These are phyloP conservation scores for Colletotrichum sp. DNA, from an alignment of 2,329 filamentous ascomycete genomes.

Conservation along the genomic window DNA sequence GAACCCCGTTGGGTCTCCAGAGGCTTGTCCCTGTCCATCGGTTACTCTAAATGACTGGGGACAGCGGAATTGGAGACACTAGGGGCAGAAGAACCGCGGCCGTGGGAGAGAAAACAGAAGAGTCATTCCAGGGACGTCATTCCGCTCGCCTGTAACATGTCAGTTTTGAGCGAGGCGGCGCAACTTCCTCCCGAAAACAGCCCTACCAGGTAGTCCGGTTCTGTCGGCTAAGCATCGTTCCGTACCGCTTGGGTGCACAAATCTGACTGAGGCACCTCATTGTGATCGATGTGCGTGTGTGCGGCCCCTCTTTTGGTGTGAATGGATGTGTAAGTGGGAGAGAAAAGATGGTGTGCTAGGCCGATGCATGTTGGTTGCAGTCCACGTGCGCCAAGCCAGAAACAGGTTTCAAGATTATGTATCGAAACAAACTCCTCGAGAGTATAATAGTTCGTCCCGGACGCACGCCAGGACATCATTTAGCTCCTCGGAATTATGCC, in stretches of 20 bases:
- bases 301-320: neutral
- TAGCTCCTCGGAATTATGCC: neutral
- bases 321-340: neutral
- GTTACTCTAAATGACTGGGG: neutral
- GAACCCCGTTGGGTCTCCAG: neutral
- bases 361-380: neutral
- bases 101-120: neutral
- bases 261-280: neutral
- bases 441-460: slow-evolving; percentile 21
- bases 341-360: neutral
- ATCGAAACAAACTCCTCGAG: slow-evolving; percentile 16
- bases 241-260: slow-evolving; percentile 13
- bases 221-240: slow-evolving; percentile 7
- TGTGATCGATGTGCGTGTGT: neutral
- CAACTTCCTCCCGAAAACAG: slow-evolving; percentile 7
- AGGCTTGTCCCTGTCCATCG: neutral
- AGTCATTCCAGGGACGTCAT: neutral
- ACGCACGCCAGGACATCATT: neutral
- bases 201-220: neutral
- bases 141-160: neutral
- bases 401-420: slow-evolving; percentile 16
- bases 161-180: neutral
- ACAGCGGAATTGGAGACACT: neutral
- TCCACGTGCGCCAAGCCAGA: slow-evolving; percentile 20
- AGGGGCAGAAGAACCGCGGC: neutral